Conservation (phyloP, 169 alveolate genomes). For the Plasmodium blacklocki region DNA sequence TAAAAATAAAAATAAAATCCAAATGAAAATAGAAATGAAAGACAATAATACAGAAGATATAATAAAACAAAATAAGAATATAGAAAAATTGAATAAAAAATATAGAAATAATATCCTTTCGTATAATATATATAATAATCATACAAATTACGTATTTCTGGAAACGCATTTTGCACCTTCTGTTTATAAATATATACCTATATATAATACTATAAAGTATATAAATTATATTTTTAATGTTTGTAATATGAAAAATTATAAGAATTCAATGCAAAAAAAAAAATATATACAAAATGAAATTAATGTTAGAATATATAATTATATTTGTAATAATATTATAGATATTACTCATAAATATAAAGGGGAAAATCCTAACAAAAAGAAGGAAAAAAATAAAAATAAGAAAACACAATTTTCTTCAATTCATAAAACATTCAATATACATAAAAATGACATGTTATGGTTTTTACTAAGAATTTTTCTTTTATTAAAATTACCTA, state of each 20-base stretch:
- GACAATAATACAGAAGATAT: too few relatives aligned
- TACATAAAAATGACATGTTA: slow-evolving; percentile 59
- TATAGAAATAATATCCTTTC: slow-evolving; percentile 42
- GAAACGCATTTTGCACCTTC: slow-evolving; percentile 74
- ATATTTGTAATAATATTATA: slow-evolving; percentile 49
- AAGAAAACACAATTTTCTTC: slow-evolving; percentile 29
- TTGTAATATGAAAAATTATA: slow-evolving; percentile 49
- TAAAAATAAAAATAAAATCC: background rate
- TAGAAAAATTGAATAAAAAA: slow-evolving; percentile 6
- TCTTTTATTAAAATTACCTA: slow-evolving; percentile 54
- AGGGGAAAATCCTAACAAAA: slow-evolving; percentile 1
- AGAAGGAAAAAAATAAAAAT: background rate
- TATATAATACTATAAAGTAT: slow-evolving; percentile 71
- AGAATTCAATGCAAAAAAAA: slow-evolving; percentile 8
- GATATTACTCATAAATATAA: slow-evolving; percentile 11
- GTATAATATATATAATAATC: slow-evolving; percentile 64
- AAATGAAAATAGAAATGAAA: background rate
- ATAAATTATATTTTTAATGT: slow-evolving; percentile 34
- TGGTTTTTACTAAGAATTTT: slow-evolving; percentile 75
- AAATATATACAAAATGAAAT: slow-evolving; percentile 35
- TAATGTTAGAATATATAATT: slow-evolving; percentile 66
- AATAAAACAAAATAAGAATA: slow-evolving; percentile 24
- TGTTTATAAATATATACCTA: slow-evolving; percentile 68
- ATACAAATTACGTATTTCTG: slow-evolving; percentile 47
- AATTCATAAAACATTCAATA: slow-evolving; percentile 23